A percentile compares a stretch with the other conserved stretches of the same genome.
Evolutionary conservation across 2,329 filamentous ascomycete species (phyloP).

Genomic region (Pestalotiopsis sp.): DNA sequence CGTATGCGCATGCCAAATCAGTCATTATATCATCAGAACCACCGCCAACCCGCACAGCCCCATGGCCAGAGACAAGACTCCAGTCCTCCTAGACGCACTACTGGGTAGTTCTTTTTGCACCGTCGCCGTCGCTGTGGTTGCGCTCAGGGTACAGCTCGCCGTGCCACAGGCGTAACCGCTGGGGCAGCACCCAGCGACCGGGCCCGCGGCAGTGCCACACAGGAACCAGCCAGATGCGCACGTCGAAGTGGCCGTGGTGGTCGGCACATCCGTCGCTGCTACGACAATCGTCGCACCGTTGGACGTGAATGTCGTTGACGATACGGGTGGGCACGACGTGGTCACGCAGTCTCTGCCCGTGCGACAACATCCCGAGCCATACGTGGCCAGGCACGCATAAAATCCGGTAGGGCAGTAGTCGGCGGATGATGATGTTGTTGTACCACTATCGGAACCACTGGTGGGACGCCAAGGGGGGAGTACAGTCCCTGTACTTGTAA

Average conservation of each 20-base stretch:
- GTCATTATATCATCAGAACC: background rate
- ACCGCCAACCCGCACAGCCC: background rate
- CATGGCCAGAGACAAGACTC: background rate
- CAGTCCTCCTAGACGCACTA: background rate
- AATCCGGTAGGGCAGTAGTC: conserved; percentile 81
- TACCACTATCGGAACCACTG: conserved; percentile 35
- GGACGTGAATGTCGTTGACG: conserved; percentile 65
- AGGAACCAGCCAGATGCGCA: conserved; percentile 85
- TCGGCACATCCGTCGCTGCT: conserved; percentile 51
- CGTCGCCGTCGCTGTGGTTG: conserved; percentile 54
- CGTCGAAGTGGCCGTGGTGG: conserved; percentile 36
- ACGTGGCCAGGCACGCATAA: conserved; percentile 85
- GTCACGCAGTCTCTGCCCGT: conserved; percentile 83
- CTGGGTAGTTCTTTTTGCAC: conserved; percentile 55
- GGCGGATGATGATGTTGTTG: conserved; percentile 31
- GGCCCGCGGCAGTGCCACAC: conserved; percentile 56
- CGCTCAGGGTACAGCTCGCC: conserved; percentile 66
- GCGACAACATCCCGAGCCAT: conserved; percentile 84
- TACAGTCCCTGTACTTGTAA: conserved; percentile 37
- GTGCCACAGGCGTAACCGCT: conserved; percentile 73
- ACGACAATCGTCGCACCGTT: conserved; percentile 73
- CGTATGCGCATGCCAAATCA: background rate
- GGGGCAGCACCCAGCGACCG: conserved; percentile 82
- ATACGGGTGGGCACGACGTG: conserved; percentile 69
- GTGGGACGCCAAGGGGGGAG: conserved; percentile 32